Percentiles rank a stretch among this genome's conserved stretches.
Conservation (phyloP, 163 green algal genomes). For the Prototheca stagnorum region DNA sequence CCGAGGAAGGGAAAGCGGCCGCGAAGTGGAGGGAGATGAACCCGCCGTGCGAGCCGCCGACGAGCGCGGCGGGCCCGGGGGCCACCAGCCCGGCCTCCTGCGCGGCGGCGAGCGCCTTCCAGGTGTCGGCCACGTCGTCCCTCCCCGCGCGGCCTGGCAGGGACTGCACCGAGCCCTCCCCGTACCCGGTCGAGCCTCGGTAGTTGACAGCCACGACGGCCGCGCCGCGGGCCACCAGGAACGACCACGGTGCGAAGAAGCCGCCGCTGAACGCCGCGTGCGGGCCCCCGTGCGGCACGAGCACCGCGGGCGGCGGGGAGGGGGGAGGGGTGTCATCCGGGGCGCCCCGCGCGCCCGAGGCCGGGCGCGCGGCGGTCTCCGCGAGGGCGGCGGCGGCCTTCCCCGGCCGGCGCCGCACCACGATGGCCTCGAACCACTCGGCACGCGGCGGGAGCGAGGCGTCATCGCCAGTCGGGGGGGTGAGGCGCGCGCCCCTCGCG, state of each 20-base stretch:
- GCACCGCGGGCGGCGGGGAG: constrained; percentile 20
- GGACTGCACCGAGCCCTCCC: constrained; percentile 55
- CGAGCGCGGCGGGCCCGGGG: constrained; percentile 37
- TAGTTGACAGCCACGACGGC: constrained; percentile 47
- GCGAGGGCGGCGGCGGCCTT: too few relatives aligned
- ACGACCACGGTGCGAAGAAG: constrained; percentile 50
- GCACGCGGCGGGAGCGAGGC: too few relatives aligned
- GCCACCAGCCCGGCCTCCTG: constrained; percentile 46
- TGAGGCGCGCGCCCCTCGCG: too few relatives aligned
- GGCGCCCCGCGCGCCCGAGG: too few relatives aligned
- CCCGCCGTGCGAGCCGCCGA: constrained; percentile 78
- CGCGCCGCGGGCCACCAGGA: constrained; percentile 32
- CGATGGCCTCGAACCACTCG: too few relatives aligned
- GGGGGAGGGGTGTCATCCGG: too few relatives aligned
- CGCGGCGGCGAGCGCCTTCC: constrained; percentile 46
- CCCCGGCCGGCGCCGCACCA: too few relatives aligned
- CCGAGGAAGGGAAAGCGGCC: constrained; percentile 53
- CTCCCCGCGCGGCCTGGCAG: constrained; percentile 62
- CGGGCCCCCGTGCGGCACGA: constrained; percentile 75
- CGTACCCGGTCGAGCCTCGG: constrained; percentile 57
- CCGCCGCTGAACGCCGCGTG: constrained; percentile 48
- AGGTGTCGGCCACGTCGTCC: constrained; percentile 79
- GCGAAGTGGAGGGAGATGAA: constrained; percentile 76
- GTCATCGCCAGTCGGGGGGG: too few relatives aligned
- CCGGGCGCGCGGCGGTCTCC: too few relatives aligned